phyloP scores from a whole-genome alignment of 2,329 filamentous ascomycete genomes.

The Nothomitra cinnamomea region DNA sequence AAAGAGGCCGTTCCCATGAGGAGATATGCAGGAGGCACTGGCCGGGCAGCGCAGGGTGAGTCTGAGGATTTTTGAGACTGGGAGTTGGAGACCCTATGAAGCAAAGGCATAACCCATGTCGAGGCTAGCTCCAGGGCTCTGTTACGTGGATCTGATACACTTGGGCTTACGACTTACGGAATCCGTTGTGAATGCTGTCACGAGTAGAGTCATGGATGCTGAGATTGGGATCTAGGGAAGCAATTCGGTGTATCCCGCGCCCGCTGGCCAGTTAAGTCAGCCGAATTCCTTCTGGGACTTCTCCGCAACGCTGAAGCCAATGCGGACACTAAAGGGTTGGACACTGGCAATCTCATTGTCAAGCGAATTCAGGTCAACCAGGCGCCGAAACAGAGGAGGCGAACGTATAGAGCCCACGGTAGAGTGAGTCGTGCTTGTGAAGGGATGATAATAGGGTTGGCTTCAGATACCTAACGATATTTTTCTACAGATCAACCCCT shows the following conservation, averaged over 20 bases:
- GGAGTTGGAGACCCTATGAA: background rate
- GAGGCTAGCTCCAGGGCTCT: no score
- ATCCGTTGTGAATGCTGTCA: background rate
- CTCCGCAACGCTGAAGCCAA: slow-evolving; percentile 97
- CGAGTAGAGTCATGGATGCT: background rate
- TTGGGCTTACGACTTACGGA: background rate
- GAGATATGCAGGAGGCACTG: slow-evolving; percentile 89
- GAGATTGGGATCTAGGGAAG: slow-evolving; percentile 51
- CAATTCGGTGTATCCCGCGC: slow-evolving; percentile 95
- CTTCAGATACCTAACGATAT: slow-evolving; percentile 9
- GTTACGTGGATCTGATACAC: no score
- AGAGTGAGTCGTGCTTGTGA: slow-evolving; percentile 52
- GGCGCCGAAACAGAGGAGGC: slow-evolving; percentile 96
- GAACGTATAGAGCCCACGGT: slow-evolving; percentile 99
- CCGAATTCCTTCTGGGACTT: slow-evolving; percentile 91
- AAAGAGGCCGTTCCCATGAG: slow-evolving; percentile 97
- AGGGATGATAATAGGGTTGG: background rate
- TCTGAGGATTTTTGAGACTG: slow-evolving; percentile 15
- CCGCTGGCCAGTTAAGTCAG: slow-evolving; percentile 98
- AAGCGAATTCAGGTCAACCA: slow-evolving; percentile 99
- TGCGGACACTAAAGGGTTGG: slow-evolving; percentile 90
- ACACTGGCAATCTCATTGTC: slow-evolving; percentile 92
- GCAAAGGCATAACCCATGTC: background rate
- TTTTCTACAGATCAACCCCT: slow-evolving; percentile 86
- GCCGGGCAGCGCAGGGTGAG: slow-evolving; percentile 95